Evolutionary conservation across 768 basidiomycete genomes (phyloP), one percentile per base, ranked within the genome.

Genomic region (Auricularia cornea): DNA sequence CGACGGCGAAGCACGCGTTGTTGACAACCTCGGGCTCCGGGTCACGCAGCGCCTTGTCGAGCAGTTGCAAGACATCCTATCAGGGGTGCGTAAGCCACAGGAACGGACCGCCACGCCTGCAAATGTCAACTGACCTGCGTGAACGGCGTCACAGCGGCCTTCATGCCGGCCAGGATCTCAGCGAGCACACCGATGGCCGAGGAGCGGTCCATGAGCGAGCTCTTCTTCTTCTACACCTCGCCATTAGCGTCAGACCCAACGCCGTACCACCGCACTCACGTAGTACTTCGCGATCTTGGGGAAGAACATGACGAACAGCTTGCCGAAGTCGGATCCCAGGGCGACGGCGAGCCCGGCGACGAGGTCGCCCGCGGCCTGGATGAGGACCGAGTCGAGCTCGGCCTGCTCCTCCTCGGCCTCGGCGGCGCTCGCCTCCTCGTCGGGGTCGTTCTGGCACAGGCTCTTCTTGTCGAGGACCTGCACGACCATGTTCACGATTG

Each of bases 321-420:
- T 83, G 12, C 83, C 81, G 70, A 98, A 99, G 73, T 91, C 91
- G 26, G 82, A 66, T 3, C 94, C 94, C n/a, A 96, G 83, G 8
- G 86, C 89, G 64, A 83, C 85, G 33, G 95, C 92, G 66, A 99
- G 78, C 1, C 92, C 83, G 61, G 94, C 87, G 64, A 98, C 94
- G 62, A 99, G 88, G 72, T 99, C 97, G 48, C 89, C 90, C 30
- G 96, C 96, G 29, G 94, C 88, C 30, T 92, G 91, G 71, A 98
- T 90, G 63, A 99, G 82, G 62, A 97, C 91, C 3, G 95, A 92
- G 72, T 99, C 97, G 72, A 94, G 96, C 77, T 99, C 97, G 1
- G 95, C 94, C 70, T 90, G 88, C 66, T 92, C 92, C 72, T 92
- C 91, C 12, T 73, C 75, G 29, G 88, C 89, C 29, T 90, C 90